A percentile compares a stretch with the other conserved stretches of the same genome.
Conservation (phyloP, 805 yeast genomes). For the Spathaspora passalidarum region DNA sequence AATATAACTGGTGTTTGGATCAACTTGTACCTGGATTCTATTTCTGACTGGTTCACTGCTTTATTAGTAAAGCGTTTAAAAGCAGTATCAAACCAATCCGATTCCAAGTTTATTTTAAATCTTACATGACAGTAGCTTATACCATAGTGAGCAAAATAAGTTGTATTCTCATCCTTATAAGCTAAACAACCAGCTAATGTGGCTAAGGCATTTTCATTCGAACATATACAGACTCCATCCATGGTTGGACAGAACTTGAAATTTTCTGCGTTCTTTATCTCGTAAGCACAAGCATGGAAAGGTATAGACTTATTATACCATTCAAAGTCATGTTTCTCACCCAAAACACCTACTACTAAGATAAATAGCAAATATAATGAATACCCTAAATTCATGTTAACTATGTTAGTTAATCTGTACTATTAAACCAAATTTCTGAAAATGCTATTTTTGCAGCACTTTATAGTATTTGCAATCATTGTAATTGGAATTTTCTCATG, state of each 20-base stretch:
- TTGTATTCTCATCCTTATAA: neutral
- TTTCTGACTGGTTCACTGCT: neutral
- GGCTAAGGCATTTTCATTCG: constrained; percentile 24
- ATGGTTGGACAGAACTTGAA: neutral
- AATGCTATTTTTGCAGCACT: no score
- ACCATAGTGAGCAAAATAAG: neutral
- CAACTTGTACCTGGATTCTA: constrained; percentile 4
- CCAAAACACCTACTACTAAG: no score
- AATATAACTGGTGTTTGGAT: constrained; percentile 22
- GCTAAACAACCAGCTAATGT: constrained; percentile 28
- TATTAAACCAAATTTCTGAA: no score
- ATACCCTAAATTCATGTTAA: no score
- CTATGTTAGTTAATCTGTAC: no score
- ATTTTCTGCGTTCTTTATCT: constrained; percentile 15
- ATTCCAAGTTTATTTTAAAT: neutral
- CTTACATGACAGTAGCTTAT: neutral
- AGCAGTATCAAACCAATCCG: neutral
- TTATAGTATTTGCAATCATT: no score
- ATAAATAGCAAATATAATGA: no score
- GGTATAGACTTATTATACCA: no score
- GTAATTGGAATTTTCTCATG: no score
- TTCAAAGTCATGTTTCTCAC: no score
- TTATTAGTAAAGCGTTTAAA: neutral
- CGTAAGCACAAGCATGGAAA: constrained; percentile 11
- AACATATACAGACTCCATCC: constrained; percentile 21